A percentile compares a stretch with the other conserved stretches of the same genome.
Evolutionary conservation across 208 protist genomes (phyloP).

Genomic region (Lotmaria passim): DNA sequence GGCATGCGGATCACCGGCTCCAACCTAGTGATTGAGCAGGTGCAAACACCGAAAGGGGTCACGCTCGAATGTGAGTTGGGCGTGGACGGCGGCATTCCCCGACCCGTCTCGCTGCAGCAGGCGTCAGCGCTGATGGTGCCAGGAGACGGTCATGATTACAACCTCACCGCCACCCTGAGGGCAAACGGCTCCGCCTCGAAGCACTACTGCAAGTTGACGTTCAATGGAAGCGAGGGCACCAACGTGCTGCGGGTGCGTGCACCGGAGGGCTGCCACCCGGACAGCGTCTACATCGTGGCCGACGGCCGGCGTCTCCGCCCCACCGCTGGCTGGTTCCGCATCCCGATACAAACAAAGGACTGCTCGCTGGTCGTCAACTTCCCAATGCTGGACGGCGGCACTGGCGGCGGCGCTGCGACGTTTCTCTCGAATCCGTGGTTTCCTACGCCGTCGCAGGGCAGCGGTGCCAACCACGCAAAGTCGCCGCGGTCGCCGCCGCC

Average conservation of each 20-base stretch:
- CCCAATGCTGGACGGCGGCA: not conserved
- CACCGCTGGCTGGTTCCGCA: constrained; percentile 58
- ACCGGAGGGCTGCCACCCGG: constrained; percentile 38
- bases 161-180: constrained; percentile 65
- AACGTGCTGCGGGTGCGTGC: constrained; percentile 65
- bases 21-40: constrained; percentile 79
- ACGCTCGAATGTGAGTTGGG: constrained; percentile 72
- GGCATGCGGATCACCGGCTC: constrained; percentile 69
- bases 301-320: constrained; percentile 60
- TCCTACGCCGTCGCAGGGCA: not conserved
- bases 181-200: constrained; percentile 32
- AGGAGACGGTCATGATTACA: constrained; percentile 75
- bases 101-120: constrained; percentile 51
- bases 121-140: constrained; percentile 63
- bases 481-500: constrained; percentile 7
- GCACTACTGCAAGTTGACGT: constrained; percentile 75
- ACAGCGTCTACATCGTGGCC: constrained; percentile 53
- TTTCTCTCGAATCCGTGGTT: not conserved
- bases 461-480: not conserved
- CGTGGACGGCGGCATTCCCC: constrained; percentile 58
- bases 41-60: constrained; percentile 52
- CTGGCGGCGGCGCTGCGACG: too few species aligned
- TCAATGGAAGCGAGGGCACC: constrained; percentile 71
- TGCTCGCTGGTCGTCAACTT: constrained; percentile 52
- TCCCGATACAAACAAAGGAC: constrained; percentile 69